Evolutionary conservation across 2,329 filamentous ascomycete genomes (phyloP).

Genomic region (Pochonia chlamydosporia): DNA sequence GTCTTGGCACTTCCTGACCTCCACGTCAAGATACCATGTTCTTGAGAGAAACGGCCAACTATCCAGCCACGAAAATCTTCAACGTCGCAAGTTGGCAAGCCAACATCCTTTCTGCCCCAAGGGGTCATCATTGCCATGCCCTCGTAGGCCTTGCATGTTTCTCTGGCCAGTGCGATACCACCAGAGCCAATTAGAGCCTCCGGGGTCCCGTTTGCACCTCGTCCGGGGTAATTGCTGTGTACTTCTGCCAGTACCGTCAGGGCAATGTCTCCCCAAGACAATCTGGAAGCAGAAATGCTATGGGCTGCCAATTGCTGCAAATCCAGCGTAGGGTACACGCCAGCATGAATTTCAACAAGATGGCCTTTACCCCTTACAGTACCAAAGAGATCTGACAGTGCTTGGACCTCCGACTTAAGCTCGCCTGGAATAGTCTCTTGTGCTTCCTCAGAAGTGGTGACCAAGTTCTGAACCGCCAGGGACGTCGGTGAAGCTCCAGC

Average conservation of each 20-base stretch:
- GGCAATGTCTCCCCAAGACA: conserved; percentile 53
- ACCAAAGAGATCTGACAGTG: conserved; percentile 15
- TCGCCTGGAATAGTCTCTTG: conserved; percentile 10
- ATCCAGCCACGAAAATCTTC: conserved; percentile 53
- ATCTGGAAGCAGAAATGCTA: conserved; percentile 37
- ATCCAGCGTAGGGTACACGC: conserved; percentile 71
- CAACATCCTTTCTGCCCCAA: conserved; percentile 37
- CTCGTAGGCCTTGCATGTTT: conserved; percentile 65
- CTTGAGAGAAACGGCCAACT: conserved; percentile 67
- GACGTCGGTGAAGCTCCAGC: conserved; percentile 75
- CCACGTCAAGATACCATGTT: conserved; percentile 70
- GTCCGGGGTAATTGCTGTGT: conserved; percentile 58
- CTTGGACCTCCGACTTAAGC: conserved; percentile 12
- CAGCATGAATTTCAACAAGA: conserved; percentile 65
- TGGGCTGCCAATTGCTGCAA: conserved; percentile 74
- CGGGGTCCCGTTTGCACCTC: conserved; percentile 39
- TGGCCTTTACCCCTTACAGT: conserved; percentile 31
- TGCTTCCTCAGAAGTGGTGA: conserved; percentile 7
- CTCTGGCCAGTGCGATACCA: conserved; percentile 63
- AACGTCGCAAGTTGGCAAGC: conserved; percentile 20
- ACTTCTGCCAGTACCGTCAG: conserved; percentile 68
- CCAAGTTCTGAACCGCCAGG: conserved; percentile 20
- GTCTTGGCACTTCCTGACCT: conserved; percentile 23
- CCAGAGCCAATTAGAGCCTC: conserved; percentile 69
- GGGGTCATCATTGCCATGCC: conserved; percentile 66